phyloP scores from a whole-genome alignment of 2,329 filamentous ascomycete species.

The Diaporthe ilicicola region DNA sequence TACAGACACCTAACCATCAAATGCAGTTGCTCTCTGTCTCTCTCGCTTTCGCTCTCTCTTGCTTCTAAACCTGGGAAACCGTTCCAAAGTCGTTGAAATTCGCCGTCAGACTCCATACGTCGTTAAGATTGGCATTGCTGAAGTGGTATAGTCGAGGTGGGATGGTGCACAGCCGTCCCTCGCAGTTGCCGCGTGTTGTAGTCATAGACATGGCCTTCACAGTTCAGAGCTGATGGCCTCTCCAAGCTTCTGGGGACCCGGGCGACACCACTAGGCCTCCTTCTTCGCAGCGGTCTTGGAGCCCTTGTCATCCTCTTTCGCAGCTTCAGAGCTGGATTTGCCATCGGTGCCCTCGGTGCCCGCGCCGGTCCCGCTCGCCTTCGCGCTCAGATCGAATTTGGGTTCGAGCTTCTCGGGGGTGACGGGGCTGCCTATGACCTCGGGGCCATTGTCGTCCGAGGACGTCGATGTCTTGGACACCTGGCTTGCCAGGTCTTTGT shows the following conservation, averaged over 20 bases:
- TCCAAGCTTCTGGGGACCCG: background rate
- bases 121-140: background rate
- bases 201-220: background rate
- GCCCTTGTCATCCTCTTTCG: slow-evolving; percentile 3
- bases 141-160: slow-evolving; percentile 20
- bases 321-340: background rate
- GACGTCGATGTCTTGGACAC: slow-evolving; percentile 69
- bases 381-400: slow-evolving; percentile 28
- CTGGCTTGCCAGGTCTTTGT: slow-evolving; percentile 86
- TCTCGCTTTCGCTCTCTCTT: slow-evolving; percentile 3
- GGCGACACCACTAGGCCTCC: slow-evolving; percentile 18
- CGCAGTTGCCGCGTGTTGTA: background rate
- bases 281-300: slow-evolving; percentile 29
- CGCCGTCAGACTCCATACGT: slow-evolving; percentile 13
- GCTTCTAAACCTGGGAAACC: slow-evolving; percentile 21
- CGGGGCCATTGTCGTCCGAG: slow-evolving; percentile 37
- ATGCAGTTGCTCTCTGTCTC: slow-evolving; percentile 25
- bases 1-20: slow-evolving; percentile 26
- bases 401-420: slow-evolving; percentile 34
- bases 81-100: slow-evolving; percentile 24
- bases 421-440: slow-evolving; percentile 32
- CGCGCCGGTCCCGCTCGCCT: slow-evolving; percentile 8
- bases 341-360: background rate
- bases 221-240: background rate
- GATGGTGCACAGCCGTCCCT: background rate